These are phyloP conservation scores for Mucor ambiguus DNA, from an alignment of 371 early-diverging fungal genomes.

Conservation along the genomic window DNA sequence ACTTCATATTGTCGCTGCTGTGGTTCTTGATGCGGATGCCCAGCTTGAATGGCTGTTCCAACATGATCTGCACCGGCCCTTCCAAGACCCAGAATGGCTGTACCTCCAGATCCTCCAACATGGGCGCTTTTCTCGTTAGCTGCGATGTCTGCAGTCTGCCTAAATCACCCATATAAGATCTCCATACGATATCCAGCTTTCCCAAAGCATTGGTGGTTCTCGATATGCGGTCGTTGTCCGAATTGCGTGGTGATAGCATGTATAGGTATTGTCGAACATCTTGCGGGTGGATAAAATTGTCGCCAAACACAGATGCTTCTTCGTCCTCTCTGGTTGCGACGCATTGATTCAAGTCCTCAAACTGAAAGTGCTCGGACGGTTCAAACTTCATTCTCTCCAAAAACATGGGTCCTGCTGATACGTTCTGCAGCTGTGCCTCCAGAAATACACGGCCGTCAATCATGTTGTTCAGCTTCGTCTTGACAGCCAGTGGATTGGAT, in stretches of 20 bases:
- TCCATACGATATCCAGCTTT: slow-evolving; percentile 94
- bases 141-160: slow-evolving; percentile 96
- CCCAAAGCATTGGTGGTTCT: slow-evolving; percentile 84
- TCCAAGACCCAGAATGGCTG: slow-evolving; percentile 55
- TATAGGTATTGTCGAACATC: slow-evolving; percentile 93
- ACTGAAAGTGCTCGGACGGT: slow-evolving; percentile 71
- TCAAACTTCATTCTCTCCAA: slow-evolving; percentile 91
- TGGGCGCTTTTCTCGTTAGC: slow-evolving; percentile 80
- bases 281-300: slow-evolving; percentile 67
- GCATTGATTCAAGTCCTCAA: slow-evolving; percentile 65
- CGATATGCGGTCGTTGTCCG: slow-evolving; percentile 61
- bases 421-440: slow-evolving; percentile 94
- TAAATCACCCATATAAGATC: slow-evolving; percentile 82
- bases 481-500: slow-evolving; percentile 93
- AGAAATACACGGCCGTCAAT: slow-evolving; percentile 79
- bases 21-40: slow-evolving; percentile 59
- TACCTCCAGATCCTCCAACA: slow-evolving; percentile 77
- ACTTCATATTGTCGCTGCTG: slow-evolving; percentile 60
- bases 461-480: slow-evolving; percentile 89
- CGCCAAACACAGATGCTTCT: slow-evolving; percentile 57
- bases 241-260: slow-evolving; percentile 69
- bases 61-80: slow-evolving; percentile 33
- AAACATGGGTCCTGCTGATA: slow-evolving; percentile 78
- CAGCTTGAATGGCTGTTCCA: slow-evolving; percentile 73
- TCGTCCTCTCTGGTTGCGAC: slow-evolving; percentile 22